A percentile compares a stretch with the other conserved stretches of the same genome.
Conservation (phyloP, 176 grass and related monocot genomes). For the Oryza coarctata region DNA sequence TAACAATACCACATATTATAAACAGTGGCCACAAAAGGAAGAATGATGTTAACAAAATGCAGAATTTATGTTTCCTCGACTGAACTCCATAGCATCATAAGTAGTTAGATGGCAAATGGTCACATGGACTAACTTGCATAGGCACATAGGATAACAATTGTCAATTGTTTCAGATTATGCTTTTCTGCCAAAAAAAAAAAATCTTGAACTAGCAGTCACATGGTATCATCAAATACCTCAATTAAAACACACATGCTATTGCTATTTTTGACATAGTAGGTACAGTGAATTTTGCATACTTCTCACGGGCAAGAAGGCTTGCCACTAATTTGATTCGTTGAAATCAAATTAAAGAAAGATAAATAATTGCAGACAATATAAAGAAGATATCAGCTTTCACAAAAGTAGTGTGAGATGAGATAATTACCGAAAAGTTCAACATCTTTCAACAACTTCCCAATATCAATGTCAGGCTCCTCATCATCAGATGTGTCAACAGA, state of each 20-base stretch:
- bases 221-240: background rate
- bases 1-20: background rate
- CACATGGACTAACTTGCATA: constrained; percentile 1
- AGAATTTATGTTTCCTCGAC: background rate
- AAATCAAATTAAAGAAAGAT: background rate
- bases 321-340: background rate
- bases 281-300: background rate
- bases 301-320: background rate
- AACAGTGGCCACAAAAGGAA: background rate
- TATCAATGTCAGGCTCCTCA: constrained; percentile 74
- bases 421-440: constrained; percentile 79
- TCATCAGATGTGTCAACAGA: constrained; percentile 49
- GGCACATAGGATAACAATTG: background rate
- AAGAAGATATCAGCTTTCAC: background rate
- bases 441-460: constrained; percentile 75
- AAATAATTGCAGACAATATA: background rate
- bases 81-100: background rate
- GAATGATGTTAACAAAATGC: background rate
- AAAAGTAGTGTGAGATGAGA: background rate
- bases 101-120: background rate
- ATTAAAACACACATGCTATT: background rate
- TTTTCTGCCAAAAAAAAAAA: background rate
- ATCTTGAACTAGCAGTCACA: background rate
- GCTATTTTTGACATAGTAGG: background rate
- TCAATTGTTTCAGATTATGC: background rate